phyloP scores from a whole-genome alignment of 495 filamentous ascomycete species.

The Amorphotheca resinae region DNA sequence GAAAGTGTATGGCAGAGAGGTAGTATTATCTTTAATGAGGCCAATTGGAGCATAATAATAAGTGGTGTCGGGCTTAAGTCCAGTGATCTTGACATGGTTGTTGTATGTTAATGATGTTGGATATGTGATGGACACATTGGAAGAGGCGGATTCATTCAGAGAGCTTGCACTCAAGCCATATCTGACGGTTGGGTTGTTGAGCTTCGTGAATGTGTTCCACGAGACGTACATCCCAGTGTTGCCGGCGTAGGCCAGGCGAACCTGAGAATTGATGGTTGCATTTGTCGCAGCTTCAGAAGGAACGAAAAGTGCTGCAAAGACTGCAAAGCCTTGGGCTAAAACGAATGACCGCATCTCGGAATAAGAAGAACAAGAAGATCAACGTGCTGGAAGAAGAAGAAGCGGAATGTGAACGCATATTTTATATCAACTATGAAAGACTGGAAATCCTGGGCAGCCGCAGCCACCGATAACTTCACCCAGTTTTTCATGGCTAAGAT shows the following conservation, averaged over 20 bases:
- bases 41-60: constrained; percentile 32
- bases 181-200: neutral
- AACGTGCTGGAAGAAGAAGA: too few relatives aligned
- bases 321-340: too few relatives aligned
- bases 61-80: constrained; percentile 27
- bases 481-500: too few relatives aligned
- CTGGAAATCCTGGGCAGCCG: too few relatives aligned
- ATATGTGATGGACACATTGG: constrained; percentile 32
- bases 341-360: too few relatives aligned
- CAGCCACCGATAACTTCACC: too few relatives aligned
- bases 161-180: neutral
- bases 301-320: too few relatives aligned
- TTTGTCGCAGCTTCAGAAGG: too few relatives aligned
- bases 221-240: neutral
- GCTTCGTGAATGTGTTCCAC: neutral
- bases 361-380: too few relatives aligned
- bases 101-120: constrained; percentile 38
- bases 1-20: neutral
- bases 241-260: neutral
- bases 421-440: too few relatives aligned
- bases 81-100: constrained; percentile 26
- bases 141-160: constrained; percentile 19
- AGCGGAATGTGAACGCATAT: too few relatives aligned
- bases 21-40: constrained; percentile 7
- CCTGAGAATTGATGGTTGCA: too few relatives aligned